Percentiles rank a stretch among this genome's conserved stretches.
Conservation (phyloP, 106 monocot species). For the Allium cepa region DNA sequence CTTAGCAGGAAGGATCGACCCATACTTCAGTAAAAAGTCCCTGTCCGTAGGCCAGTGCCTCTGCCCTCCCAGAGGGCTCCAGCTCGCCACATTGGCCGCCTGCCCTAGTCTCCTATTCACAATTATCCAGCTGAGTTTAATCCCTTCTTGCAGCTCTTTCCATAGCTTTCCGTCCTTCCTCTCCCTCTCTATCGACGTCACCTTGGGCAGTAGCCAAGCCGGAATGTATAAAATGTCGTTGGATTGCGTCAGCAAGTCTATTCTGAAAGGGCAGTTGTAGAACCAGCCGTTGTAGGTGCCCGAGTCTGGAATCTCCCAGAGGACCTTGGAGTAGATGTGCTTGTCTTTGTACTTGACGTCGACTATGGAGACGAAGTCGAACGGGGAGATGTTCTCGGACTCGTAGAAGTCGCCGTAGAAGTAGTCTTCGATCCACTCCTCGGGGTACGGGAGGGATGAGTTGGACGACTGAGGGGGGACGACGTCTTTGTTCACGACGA, state of each 20-base stretch:
- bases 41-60: constrained; percentile 45
- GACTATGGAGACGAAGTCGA: constrained; percentile 40
- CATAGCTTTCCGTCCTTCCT: constrained; percentile 43
- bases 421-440: constrained; percentile 35
- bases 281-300: constrained; percentile 37
- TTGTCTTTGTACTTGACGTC: constrained; percentile 37
- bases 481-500: constrained; percentile 40
- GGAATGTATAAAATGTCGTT: constrained; percentile 13
- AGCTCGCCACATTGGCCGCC: constrained; percentile 46
- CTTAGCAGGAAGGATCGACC: constrained; percentile 42
- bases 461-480: constrained; percentile 8
- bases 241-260: constrained; percentile 26
- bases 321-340: constrained; percentile 32
- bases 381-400: constrained; percentile 18
- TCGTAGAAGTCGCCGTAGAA: constrained; percentile 34
- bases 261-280: constrained; percentile 38
- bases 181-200: constrained; percentile 35
- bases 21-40: constrained; percentile 34
- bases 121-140: constrained; percentile 44
- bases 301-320: constrained; percentile 38
- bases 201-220: constrained; percentile 29
- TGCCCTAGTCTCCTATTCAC: constrained; percentile 35
- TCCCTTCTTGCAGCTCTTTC: constrained; percentile 31
- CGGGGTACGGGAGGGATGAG: constrained; percentile 10
- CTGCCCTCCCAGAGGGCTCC: constrained; percentile 43